These are phyloP conservation scores for Zygosaccharomyces siamensis DNA, from an alignment of 805 yeast species.

Conservation along the genomic window DNA sequence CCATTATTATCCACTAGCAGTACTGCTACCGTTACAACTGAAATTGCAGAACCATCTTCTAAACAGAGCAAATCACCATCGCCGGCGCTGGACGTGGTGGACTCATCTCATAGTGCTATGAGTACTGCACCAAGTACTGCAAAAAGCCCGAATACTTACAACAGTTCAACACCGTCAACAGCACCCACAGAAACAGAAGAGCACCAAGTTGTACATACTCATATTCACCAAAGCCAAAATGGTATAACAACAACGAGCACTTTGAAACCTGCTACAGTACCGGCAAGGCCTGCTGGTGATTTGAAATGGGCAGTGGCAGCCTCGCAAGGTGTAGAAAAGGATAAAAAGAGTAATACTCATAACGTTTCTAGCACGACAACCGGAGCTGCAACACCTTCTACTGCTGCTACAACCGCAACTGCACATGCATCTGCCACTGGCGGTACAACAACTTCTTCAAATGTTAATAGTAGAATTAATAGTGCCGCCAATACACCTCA, in stretches of 20 bases:
- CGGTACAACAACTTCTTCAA: slow-evolving; percentile 15
- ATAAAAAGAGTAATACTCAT: slow-evolving; percentile 16
- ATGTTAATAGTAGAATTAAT: slow-evolving; percentile 13
- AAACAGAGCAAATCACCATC: slow-evolving; percentile 19
- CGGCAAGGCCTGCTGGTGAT: slow-evolving; percentile 49
- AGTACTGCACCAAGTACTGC: slow-evolving; percentile 18
- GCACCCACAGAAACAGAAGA: slow-evolving; percentile 3
- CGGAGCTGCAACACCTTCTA: neutral
- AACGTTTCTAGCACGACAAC: slow-evolving; percentile 5
- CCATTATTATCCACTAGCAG: slow-evolving; percentile 7
- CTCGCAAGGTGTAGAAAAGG: slow-evolving; percentile 33
- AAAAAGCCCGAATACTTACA: slow-evolving; percentile 16
- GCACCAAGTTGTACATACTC: slow-evolving; percentile 24
- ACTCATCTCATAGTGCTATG: slow-evolving; percentile 9
- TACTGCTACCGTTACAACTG: slow-evolving; percentile 7
- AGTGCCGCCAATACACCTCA: slow-evolving; percentile 23
- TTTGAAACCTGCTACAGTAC: slow-evolving; percentile 50
- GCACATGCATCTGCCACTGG: slow-evolving; percentile 3
- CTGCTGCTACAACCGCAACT: slow-evolving; percentile 1
- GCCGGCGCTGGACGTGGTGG: slow-evolving; percentile 13
- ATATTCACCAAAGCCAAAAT: slow-evolving; percentile 31
- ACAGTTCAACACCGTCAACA: slow-evolving; percentile 7
- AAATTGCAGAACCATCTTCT: slow-evolving; percentile 9
- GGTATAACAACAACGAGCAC: slow-evolving; percentile 33
- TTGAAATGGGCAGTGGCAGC: slow-evolving; percentile 56